Evolutionary conservation across 2,329 filamentous ascomycete genomes (phyloP).

Genomic region (Trichoderma sp.): DNA sequence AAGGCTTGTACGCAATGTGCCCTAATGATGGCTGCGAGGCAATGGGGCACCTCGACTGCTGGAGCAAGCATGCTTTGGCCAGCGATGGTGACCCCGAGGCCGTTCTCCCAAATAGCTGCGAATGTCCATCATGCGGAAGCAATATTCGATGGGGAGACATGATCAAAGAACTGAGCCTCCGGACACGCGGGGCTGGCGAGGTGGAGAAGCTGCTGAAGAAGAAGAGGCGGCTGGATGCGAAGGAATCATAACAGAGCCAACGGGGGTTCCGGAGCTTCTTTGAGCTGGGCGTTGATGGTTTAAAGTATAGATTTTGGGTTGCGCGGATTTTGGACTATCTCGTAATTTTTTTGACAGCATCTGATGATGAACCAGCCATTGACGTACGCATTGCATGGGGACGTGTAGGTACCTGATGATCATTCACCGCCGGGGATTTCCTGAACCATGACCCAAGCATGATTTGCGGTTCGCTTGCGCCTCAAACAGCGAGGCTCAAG

Average conservation of each 20-base stretch:
- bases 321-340: background rate
- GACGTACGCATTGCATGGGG: background rate
- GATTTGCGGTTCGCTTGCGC: background rate
- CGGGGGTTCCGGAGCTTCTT: background rate
- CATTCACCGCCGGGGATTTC: background rate
- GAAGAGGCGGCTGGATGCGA: slow-evolving; percentile 44
- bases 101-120: slow-evolving; percentile 69
- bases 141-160: slow-evolving; percentile 73
- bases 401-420: background rate
- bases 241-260: slow-evolving; percentile 2
- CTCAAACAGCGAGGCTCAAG: background rate
- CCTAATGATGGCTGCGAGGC: slow-evolving; percentile 57
- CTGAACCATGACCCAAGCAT: background rate
- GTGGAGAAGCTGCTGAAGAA: slow-evolving; percentile 69
- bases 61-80: slow-evolving; percentile 57
- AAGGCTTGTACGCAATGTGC: slow-evolving; percentile 62
- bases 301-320: background rate
- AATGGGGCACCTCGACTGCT: slow-evolving; percentile 64
- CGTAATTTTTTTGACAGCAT: background rate
- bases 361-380: background rate
- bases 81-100: slow-evolving; percentile 41
- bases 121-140: slow-evolving; percentile 70
- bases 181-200: slow-evolving; percentile 71
- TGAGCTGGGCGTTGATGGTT: background rate
- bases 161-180: slow-evolving; percentile 79